A percentile compares a stretch with the other conserved stretches of the same genome.
Evolutionary conservation across 257 asterid species (phyloP).

Genomic region (Solanum etuberosum): DNA sequence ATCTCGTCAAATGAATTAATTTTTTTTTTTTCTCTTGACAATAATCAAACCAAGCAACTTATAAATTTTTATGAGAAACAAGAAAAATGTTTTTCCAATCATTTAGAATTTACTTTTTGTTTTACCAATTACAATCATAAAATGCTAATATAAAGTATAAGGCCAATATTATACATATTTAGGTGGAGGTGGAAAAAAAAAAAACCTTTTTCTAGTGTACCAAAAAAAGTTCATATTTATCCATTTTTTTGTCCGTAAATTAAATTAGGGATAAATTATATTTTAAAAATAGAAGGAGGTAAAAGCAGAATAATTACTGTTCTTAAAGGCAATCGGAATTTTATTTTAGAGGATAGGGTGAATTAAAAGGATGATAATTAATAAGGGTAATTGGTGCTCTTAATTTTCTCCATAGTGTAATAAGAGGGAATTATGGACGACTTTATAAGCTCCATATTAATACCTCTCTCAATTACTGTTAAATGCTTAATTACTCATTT

Average conservation of each 20-base stretch:
- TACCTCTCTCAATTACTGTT: not conserved
- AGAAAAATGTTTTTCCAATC: not conserved
- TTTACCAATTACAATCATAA: too few species aligned
- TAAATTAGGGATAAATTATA: not conserved
- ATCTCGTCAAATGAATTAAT: too few species aligned
- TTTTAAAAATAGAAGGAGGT: not conserved
- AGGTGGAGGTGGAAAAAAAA: not conserved
- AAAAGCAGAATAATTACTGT: not conserved
- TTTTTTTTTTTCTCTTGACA: too few species aligned
- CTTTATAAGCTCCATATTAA: slow-evolving; percentile 3
- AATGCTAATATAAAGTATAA: not conserved
- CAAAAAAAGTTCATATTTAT: not conserved
- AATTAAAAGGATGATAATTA: not conserved
- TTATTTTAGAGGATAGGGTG: not conserved
- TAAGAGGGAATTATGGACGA: slow-evolving; percentile 13
- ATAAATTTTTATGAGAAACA: not conserved
- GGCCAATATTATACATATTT: not conserved
- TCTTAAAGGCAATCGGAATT: not conserved
- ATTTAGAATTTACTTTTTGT: not conserved
- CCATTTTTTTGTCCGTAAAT: not conserved
- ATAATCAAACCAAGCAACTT: not conserved
- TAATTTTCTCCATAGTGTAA: not conserved
- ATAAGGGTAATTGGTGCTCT: not conserved
- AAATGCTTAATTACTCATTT: not conserved
- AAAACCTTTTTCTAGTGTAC: not conserved